Percentiles rank a stretch among this genome's conserved stretches.
Conservation (phyloP, 768 basidiomycete genomes). For the Russula earlei region DNA sequence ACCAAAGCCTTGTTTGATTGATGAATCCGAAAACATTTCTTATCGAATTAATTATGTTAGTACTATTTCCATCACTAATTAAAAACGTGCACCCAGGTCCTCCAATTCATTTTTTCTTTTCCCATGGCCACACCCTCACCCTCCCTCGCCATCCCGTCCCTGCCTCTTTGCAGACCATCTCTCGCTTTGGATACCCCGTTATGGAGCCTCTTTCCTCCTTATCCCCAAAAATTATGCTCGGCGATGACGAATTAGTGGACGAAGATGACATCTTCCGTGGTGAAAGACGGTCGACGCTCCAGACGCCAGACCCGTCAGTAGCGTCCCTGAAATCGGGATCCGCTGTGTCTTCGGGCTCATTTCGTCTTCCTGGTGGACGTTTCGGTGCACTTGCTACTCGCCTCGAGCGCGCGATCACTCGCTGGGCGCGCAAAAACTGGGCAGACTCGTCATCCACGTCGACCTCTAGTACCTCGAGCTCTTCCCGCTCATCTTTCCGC, state of each 20-base stretch:
- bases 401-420: slow-evolving; percentile 59
- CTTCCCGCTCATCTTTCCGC: slow-evolving; percentile 32
- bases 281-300: slow-evolving; percentile 30
- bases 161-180: background rate
- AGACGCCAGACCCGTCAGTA: slow-evolving; percentile 23
- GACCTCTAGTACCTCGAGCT: slow-evolving; percentile 34
- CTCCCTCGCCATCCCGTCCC: background rate
- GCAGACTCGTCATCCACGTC: slow-evolving; percentile 34
- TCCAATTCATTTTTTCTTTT: background rate
- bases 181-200: background rate
- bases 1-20: too few species aligned
- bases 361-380: slow-evolving; percentile 24
- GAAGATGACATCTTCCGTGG: slow-evolving; percentile 54
- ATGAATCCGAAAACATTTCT: too few species aligned
- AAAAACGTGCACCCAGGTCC: background rate
- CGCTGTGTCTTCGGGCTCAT: slow-evolving; percentile 32
- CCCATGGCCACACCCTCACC: slow-evolving; percentile 1
- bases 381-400: slow-evolving; percentile 39
- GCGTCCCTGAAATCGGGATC: slow-evolving; percentile 27
- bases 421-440: slow-evolving; percentile 54
- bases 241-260: slow-evolving; percentile 34
- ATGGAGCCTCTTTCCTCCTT: slow-evolving; percentile 14
- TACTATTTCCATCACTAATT: too few species aligned
- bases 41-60: too few species aligned
- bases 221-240: background rate